phyloP scores from a whole-genome alignment of 2,329 filamentous ascomycete species.

The Epichloe gansuensis region DNA sequence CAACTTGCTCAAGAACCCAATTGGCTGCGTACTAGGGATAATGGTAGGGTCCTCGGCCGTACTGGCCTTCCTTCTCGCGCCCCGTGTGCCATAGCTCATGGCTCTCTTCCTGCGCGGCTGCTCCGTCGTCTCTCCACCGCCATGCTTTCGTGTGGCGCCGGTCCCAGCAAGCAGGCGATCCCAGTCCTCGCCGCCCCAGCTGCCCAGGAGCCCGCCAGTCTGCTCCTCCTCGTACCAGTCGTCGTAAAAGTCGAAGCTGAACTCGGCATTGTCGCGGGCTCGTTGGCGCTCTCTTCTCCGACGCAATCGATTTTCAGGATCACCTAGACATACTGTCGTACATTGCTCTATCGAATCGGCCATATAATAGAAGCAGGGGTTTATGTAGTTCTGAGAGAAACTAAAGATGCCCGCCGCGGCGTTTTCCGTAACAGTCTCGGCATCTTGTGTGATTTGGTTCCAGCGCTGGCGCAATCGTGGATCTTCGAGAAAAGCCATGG shows the following conservation, averaged over 20 bases:
- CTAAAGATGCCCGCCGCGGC: conserved; percentile 86
- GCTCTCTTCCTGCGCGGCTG: conserved; percentile 63
- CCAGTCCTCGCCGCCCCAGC: conserved; percentile 74
- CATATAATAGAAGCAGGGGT: conserved; percentile 62
- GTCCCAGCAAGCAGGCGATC: conserved; percentile 68
- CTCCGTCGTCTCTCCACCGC: conserved; percentile 26
- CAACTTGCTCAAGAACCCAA: conserved; percentile 72
- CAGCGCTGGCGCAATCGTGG: conserved; percentile 85
- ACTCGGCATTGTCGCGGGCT: conserved; percentile 53
- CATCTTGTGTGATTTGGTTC: conserved; percentile 82
- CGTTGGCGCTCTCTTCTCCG: conserved; percentile 52
- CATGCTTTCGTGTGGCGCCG: conserved; percentile 30
- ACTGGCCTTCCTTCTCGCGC: conserved; percentile 34
- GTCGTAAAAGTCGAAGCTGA: conserved; percentile 94
- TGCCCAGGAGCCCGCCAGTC: conserved; percentile 46
- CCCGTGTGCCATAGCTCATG: conserved; percentile 80
- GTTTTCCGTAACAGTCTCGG: conserved; percentile 80
- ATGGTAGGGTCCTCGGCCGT: conserved; percentile 64
- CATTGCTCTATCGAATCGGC: conserved; percentile 58
- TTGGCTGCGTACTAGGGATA: conserved; percentile 74
- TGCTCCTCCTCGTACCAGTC: conserved; percentile 66
- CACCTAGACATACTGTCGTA: conserved; percentile 55
- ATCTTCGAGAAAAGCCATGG: conserved; percentile 57
- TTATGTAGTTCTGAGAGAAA: conserved; percentile 75
- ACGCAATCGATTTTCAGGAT: conserved; percentile 60